phyloP scores from a whole-genome alignment of 306 rosid genomes.

The Spatholobus suberectus region DNA sequence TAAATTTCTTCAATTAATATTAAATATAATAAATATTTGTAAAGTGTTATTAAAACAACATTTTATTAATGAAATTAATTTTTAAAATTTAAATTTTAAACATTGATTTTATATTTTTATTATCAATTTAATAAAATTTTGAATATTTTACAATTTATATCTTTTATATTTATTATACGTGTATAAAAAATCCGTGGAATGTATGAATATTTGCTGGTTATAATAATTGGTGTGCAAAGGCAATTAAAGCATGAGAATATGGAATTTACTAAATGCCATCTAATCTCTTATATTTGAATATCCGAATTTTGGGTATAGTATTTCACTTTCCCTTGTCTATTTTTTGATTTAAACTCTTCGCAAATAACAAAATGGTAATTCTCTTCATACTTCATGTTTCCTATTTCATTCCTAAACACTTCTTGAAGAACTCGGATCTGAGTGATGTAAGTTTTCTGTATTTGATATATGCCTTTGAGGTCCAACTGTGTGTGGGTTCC shows the following conservation, averaged over 20 bases:
- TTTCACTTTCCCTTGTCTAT: neutral
- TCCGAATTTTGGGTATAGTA: constrained; percentile 13
- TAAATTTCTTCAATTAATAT: neutral
- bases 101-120: neutral
- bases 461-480: constrained; percentile 39
- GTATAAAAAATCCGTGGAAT: neutral
- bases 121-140: neutral
- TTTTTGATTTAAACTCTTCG: neutral
- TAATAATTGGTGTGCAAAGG: neutral
- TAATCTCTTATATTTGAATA: constrained; percentile 2
- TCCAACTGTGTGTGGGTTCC: constrained; percentile 47
- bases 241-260: neutral
- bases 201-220: neutral
- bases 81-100: neutral
- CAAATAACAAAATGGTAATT: neutral
- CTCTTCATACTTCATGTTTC: neutral
- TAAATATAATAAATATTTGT: neutral
- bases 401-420: neutral
- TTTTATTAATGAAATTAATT: neutral
- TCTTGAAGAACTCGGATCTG: constrained; percentile 36
- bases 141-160: neutral
- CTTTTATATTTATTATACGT: neutral
- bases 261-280: constrained; percentile 29
- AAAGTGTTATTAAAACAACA: neutral
- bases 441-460: constrained; percentile 26